These are phyloP conservation scores for Forsythia suspensa DNA, from an alignment of 257 asterid genomes.

Conservation along the genomic window DNA sequence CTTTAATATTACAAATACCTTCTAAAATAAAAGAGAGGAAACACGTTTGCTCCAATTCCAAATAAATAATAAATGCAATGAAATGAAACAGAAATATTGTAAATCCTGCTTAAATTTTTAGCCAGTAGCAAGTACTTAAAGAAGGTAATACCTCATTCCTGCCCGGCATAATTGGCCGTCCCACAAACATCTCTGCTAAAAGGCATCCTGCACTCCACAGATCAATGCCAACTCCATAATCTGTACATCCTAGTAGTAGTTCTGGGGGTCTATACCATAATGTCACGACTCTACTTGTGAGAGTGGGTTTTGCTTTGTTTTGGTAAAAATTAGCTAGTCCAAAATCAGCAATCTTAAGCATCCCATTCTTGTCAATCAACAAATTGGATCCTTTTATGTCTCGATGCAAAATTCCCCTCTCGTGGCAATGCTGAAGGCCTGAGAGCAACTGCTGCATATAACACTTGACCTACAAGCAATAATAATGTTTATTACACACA, in stretches of 20 bases:
- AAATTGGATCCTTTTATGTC: constrained; percentile 77
- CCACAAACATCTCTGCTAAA: constrained; percentile 69
- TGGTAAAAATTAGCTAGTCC: constrained; percentile 65
- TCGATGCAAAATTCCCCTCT: constrained; percentile 73
- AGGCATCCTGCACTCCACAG: constrained; percentile 87
- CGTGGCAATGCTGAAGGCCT: constrained; percentile 82
- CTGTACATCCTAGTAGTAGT: constrained; percentile 63
- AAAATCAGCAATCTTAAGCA: constrained; percentile 80
- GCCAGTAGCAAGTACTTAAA: not conserved
- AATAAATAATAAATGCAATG: no score
- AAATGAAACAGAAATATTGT: no score
- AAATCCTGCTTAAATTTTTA: not conserved
- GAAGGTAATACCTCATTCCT: constrained; percentile 62
- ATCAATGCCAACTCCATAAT: constrained; percentile 81
- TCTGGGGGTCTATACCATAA: constrained; percentile 92
- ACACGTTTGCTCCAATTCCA: no score
- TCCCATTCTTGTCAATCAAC: constrained; percentile 64
- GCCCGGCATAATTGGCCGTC: constrained; percentile 80
- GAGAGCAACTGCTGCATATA: constrained; percentile 78
- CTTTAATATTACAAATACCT: not conserved
- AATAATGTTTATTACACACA: no score
- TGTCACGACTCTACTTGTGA: constrained; percentile 76
- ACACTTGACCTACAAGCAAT: constrained; percentile 53
- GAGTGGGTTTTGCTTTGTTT: constrained; percentile 42
- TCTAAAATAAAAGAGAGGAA: no score